Base-by-base conservation (phyloP, 2,329 filamentous ascomycete genomes). In the Trichoderma semiorbis region DNA sequence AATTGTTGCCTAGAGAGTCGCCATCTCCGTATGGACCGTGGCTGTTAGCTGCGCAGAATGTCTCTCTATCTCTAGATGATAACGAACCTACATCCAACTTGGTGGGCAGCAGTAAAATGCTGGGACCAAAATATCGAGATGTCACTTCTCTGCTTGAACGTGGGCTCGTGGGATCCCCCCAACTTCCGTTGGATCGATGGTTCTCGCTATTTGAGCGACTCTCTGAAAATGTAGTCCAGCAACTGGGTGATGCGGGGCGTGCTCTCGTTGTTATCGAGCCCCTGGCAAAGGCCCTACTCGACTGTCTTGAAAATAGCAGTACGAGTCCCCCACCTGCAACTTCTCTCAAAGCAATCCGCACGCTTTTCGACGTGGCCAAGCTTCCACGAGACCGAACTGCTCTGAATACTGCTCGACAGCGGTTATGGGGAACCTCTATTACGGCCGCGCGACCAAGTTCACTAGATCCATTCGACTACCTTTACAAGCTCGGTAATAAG, bases 251-350 rank as follows among this genome's bases (percentile, higher is more conserved):
- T 73, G 87, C 88, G 18, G 91, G 89, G 7, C 85, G 91, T 53
- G 88, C 90, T 6, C 84, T 92, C 64, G 87, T 88, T 28, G 85
- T 94, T 1, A 84, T 95, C 50, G 93, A 97, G 73, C 92, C 91
- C 1, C 77, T 96, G 4, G 88, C 92, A 0, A 90, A 88, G 75
- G 77, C 80, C 1, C 75, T 92, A 5, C 76, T 84, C 47, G 84
- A 85, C 69, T 81, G 36, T 67, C 74, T 76, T 63, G 76, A 75
- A n/a, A 70, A 75, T 18, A 69, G 66, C 21, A 65, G 18, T 8
- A 39, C 67, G 8, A 70, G 72, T 24, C 73, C 72, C 36, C 72
- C 75, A 5, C 61, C 72, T 3, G 32, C 77, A 5, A 82, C 78
- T 24, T 74, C 78, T 0, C 73, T 85, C 14, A 78, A 77, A 26